Evolutionary conservation across 345 rosid genomes (phyloP).

Genomic region (Eucalyptus erythrocorys): DNA sequence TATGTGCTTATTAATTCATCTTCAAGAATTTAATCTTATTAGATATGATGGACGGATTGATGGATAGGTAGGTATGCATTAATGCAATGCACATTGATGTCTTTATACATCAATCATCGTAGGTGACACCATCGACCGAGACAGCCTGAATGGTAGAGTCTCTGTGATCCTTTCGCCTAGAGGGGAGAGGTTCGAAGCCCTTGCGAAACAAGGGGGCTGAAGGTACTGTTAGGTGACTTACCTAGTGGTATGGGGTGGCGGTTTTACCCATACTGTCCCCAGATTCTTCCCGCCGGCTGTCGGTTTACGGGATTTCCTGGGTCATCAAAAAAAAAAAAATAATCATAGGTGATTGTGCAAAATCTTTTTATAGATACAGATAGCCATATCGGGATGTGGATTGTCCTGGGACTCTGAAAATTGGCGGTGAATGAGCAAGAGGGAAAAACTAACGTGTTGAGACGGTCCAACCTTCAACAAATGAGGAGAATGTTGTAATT

Average conservation of each 20-base stretch:
- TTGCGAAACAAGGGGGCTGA: too few species aligned
- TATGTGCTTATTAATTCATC: rapidly evolving
- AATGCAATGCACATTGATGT: background rate
- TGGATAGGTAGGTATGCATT: rapidly evolving
- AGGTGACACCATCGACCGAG: too few species aligned
- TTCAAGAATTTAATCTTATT: background rate
- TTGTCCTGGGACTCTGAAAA: background rate
- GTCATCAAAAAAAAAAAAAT: too few species aligned
- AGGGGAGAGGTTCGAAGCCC: too few species aligned
- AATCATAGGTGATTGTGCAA: rapidly evolving
- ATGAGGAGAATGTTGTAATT: background rate
- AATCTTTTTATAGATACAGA: background rate
- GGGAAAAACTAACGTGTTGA: background rate
- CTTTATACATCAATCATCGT: background rate
- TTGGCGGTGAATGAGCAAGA: background rate
- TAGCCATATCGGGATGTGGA: background rate
- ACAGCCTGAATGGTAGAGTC: too few species aligned
- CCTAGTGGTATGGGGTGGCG: too few species aligned
- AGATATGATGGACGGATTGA: background rate
- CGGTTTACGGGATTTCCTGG: too few species aligned
- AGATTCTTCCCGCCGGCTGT: too few species aligned
- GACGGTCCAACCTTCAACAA: background rate
- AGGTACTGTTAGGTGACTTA: too few species aligned
- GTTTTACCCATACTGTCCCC: too few species aligned
- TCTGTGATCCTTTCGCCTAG: too few species aligned